Evolutionary conservation across 768 basidiomycete species (phyloP).

Genomic region (Panus rudis): DNA sequence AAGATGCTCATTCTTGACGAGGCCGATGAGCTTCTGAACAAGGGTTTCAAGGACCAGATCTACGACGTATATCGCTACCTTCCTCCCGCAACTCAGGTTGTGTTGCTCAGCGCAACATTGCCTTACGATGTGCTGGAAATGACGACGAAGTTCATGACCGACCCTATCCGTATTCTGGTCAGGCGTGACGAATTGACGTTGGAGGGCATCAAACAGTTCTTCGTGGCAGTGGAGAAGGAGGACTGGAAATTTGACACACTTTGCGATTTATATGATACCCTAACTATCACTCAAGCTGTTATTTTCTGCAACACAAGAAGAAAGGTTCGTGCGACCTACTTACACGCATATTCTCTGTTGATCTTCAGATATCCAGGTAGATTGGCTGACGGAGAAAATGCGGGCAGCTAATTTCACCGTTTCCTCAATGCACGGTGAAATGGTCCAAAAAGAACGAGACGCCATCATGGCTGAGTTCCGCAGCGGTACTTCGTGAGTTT

Average conservation of each 20-base stretch:
- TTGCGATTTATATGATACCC: conserved; percentile 94
- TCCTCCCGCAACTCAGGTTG: conserved; percentile 95
- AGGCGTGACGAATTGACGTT: conserved; percentile 99
- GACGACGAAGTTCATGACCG: conserved; percentile 99
- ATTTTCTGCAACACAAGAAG: conserved; percentile 98
- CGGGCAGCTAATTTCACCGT: conserved; percentile 98
- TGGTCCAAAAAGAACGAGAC: conserved; percentile 93
- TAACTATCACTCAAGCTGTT: conserved; percentile 98
- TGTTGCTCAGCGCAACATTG: conserved; percentile 91
- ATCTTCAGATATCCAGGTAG: conserved; percentile 49
- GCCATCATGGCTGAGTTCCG: conserved; percentile 98
- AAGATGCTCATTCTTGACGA: conserved; percentile 96
- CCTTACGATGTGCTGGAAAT: conserved; percentile 97
- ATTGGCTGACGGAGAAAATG: conserved; percentile 99
- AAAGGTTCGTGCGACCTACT: conserved; percentile 52
- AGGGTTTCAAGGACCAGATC: conserved; percentile 99
- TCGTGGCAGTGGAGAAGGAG: conserved; percentile 98
- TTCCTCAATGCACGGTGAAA: conserved; percentile 93
- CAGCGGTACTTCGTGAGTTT: conserved; percentile 79
- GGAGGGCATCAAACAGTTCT: conserved; percentile 95
- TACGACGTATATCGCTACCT: conserved; percentile 98
- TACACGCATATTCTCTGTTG: not conserved
- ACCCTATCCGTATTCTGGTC: conserved; percentile 96
- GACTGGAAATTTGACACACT: conserved; percentile 99
- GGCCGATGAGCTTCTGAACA: conserved; percentile 94